Conservation (phyloP, 1,139 yeast genomes). For the Blastobotrys raffinosifermentans region DNA sequence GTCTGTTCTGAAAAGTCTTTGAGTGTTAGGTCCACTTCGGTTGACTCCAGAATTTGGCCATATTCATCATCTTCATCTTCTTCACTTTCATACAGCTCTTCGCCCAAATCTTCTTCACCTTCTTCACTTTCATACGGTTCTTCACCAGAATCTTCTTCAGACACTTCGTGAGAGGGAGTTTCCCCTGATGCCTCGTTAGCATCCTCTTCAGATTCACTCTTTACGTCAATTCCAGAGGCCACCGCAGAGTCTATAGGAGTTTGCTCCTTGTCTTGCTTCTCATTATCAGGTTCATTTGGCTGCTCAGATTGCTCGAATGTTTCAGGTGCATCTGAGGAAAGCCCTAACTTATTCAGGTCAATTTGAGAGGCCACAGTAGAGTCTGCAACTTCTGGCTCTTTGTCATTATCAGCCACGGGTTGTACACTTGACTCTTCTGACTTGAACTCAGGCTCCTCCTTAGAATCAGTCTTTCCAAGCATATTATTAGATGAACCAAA, state of each 20-base stretch:
- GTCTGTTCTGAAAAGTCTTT: conserved; percentile 2
- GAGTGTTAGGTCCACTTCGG: conserved; percentile 4
- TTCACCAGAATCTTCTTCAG: conserved; percentile 4
- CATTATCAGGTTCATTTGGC: conserved; percentile 3
- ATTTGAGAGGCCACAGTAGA: conserved; percentile 4
- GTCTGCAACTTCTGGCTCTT: not conserved
- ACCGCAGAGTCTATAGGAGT: not conserved
- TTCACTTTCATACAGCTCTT: conserved; percentile 4
- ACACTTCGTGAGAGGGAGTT: conserved; percentile 8
- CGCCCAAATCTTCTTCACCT: conserved; percentile 4
- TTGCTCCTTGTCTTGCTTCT: not conserved
- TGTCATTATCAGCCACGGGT: not conserved
- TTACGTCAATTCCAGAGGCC: not conserved
- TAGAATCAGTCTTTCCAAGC: not conserved
- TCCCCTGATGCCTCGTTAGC: conserved; percentile 4
- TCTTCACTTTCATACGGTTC: conserved; percentile 3
- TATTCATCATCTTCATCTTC: conserved; percentile 13
- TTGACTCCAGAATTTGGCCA: conserved; percentile 9
- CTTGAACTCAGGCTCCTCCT: not conserved
- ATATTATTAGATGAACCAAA: too few relatives aligned
- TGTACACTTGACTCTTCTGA: not conserved
- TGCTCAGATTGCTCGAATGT: conserved; percentile 5
- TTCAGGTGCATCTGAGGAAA: conserved; percentile 6
- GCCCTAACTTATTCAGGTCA: not conserved
- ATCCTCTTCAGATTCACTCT: conserved; percentile 8